Evolutionary conservation across 305 asterid genomes (phyloP), one percentile per base, ranked within the genome.

Genomic region (Fraxinus platypoda): DNA sequence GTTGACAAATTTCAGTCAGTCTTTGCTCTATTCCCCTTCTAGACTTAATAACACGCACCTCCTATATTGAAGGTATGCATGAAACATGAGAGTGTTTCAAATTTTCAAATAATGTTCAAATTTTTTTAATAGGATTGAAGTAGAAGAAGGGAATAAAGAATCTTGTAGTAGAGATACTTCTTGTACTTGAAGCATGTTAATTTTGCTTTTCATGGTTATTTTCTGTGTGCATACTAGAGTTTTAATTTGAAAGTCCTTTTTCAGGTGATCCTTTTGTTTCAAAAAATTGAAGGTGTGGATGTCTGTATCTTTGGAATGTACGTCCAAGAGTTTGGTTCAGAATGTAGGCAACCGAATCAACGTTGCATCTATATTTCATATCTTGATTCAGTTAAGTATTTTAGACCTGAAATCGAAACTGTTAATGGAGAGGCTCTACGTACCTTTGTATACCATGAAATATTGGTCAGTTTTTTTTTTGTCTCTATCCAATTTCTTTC

Each of bases 261-360:
- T 57, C 80, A 94, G 98, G 95, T 84, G 83, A 89, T 94, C 59
- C 84, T 94, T 57, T 84, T 94, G 85, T 93, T 93, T 83, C 98
- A 94, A 85, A 93, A 93, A 73, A 85, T 90, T 78, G 93, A 90
- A 80, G 96, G 96, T 25, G 95, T 80, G 54, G 97, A 93, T 76
- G 90, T 93, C 46, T 92, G 94, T 78, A 85, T 92, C 78, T 92
- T 92, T 64, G 90, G 87, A 15, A 87, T 94, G 98, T 94, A 90
- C 80, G 97, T 89, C 81, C 95, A 94, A 78, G 98, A 93, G 87
- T 94, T 83, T 81, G 97, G 97, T 81, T 89, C 94, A 77, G 95
- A 92, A 78, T 94, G 98, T 78, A 88, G 84, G 43, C 84, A 83
- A 52, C 98, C 98, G 17, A 94, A 94, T 86, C 89, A 87, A 71